phyloP scores from a whole-genome alignment of 495 filamentous ascomycete genomes.

The Penicillium canariense region DNA sequence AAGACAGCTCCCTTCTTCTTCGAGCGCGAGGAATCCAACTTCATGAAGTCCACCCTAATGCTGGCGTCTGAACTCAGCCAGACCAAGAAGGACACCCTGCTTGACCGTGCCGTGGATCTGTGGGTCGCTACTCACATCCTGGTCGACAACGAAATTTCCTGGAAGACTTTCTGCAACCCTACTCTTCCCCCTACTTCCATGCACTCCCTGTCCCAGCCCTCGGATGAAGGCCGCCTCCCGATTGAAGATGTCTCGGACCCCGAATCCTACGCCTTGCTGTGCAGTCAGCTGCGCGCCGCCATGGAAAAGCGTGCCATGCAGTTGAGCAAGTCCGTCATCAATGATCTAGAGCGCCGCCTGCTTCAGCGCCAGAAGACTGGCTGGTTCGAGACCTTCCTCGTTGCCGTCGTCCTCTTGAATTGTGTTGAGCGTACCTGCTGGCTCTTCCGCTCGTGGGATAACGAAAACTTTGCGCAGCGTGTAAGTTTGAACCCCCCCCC shows the following conservation, averaged over 20 bases:
- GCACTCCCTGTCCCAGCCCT: constrained; percentile 38
- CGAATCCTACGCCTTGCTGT: constrained; percentile 53
- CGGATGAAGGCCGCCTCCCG: constrained; percentile 44
- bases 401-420: constrained; percentile 70
- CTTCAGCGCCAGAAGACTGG: constrained; percentile 70
- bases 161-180: constrained; percentile 59
- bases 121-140: constrained; percentile 76
- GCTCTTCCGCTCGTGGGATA: constrained; percentile 73
- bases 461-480: constrained; percentile 48
- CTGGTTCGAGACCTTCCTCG: constrained; percentile 73
- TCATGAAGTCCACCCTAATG: constrained; percentile 65
- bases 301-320: constrained; percentile 68
- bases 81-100: constrained; percentile 59
- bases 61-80: constrained; percentile 54
- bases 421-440: constrained; percentile 83
- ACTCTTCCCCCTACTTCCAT: constrained; percentile 43
- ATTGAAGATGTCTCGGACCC: constrained; percentile 44
- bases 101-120: constrained; percentile 67
- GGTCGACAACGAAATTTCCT: constrained; percentile 61
- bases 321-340: constrained; percentile 66
- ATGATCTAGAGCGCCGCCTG: constrained; percentile 68
- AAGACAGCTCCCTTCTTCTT: constrained; percentile 59
- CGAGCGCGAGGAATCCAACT: constrained; percentile 61
- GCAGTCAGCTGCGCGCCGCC: constrained; percentile 69
- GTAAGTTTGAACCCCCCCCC: constrained; percentile 22